Percentiles rank a stretch among this genome's conserved stretches.
Evolutionary conservation across 805 yeast species (phyloP).

Genomic region (Diddensiella santjacobensis): DNA sequence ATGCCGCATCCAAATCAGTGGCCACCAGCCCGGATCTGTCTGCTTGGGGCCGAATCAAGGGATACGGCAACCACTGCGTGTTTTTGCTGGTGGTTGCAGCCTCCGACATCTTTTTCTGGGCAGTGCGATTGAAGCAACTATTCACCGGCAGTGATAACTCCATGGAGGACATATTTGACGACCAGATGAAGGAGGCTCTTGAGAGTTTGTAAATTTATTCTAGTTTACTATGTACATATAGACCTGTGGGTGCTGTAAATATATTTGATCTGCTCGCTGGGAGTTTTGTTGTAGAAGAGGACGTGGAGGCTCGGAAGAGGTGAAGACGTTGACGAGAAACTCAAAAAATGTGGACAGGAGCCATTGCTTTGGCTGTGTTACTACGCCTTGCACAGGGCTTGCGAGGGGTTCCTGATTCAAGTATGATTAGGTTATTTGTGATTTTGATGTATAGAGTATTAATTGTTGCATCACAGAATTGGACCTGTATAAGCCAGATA

Average conservation of each 20-base stretch:
- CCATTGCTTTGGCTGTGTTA: neutral
- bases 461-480: constrained; percentile 13
- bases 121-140: constrained; percentile 6
- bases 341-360: constrained; percentile 2
- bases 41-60: constrained; percentile 3
- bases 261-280: no score
- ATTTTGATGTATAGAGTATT: neutral
- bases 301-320: no score
- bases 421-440: neutral
- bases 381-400: neutral
- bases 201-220: constrained; percentile 6
- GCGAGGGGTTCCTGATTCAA: constrained; percentile 1
- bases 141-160: neutral
- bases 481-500: constrained; percentile 46
- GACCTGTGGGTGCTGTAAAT: no score
- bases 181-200: constrained; percentile 12
- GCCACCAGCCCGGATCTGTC: constrained; percentile 3
- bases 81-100: constrained; percentile 13
- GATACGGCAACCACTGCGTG: constrained; percentile 13
- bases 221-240: neutral
- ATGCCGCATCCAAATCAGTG: constrained; percentile 42
- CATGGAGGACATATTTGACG: constrained; percentile 18
- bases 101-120: constrained; percentile 14
- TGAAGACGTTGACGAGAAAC: no score
- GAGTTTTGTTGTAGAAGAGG: no score